Base-by-base conservation (phyloP, 2,329 filamentous ascomycete species). In the Aspergillus sp. region DNA sequence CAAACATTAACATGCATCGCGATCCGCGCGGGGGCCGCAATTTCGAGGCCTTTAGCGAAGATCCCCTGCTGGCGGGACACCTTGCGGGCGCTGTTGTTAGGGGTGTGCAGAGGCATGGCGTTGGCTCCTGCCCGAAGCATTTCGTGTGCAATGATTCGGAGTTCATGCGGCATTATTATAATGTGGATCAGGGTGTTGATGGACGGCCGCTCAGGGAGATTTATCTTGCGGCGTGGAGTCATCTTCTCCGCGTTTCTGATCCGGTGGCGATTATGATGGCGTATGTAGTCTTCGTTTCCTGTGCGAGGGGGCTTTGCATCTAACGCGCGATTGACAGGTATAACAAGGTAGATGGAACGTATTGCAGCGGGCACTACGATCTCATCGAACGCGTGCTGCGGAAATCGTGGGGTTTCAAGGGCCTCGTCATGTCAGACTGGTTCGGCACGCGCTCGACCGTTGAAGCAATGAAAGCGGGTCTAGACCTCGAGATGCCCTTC, bases 21-120 rank as follows among this genome's bases (percentile, higher is more conserved):
- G 38, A 58, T 30, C 66, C 66, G 45, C 56, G 53, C n/a, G 65
- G 54, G 7, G 66, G 66, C 11, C 61, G 65, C 8, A 64, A 64
- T 25, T 69, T 69, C 34, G 67, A 68, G 28, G 45, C 43, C 30
- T 66, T 64, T 43, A 57, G 59, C 11, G 67, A 69, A 51, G 66
- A 69, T 45, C 67, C 67, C 22, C 15, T 67, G 7, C 55, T 69
- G 1, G 47, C 61, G n/a, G 66, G 66, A 2, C 22, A 55, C 13
- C 31, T 68, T 7, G 61, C 61, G 6, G 56, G 56, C 4, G 50
- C 45, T n/a, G 48, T 61, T 17, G 57, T 69, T 13, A 25, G 57
- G 7, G 66, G 67, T 0, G 49, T 68, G 19, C 66, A 69, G 52
- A 86, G 87, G 19, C 47, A 64, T 41, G 64, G 63, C 4, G 61